Evolutionary conservation across 148 eudicot species (phyloP).

Genomic region (Gaultheria prostrata): DNA sequence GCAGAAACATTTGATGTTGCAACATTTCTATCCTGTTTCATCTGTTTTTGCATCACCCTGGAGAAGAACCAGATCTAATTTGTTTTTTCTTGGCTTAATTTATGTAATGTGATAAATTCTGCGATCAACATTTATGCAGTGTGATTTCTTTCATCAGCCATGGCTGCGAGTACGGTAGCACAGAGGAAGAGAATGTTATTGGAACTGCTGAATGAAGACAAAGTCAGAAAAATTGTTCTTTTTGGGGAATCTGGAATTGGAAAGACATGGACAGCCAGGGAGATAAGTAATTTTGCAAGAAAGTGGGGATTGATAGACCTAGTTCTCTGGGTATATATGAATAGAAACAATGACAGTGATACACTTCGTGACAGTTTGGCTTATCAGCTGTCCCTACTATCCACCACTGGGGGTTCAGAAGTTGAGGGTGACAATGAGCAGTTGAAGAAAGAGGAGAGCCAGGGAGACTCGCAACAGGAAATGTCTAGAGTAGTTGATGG

Average conservation of each 20-base stretch:
- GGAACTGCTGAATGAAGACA: neutral
- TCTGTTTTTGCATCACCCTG: no score
- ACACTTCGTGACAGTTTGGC: neutral
- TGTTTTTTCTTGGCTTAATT: no score
- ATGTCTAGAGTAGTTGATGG: no score
- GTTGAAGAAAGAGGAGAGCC: neutral
- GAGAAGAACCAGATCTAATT: no score
- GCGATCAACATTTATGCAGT: no score
- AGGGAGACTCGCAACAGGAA: no score
- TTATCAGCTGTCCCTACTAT: no score
- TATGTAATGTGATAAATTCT: no score
- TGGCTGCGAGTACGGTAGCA: neutral
- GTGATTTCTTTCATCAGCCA: neutral
- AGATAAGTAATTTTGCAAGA: neutral
- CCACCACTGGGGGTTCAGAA: no score
- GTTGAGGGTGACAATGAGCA: no score
- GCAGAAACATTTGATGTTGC: no score
- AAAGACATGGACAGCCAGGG: slow-evolving; percentile 13
- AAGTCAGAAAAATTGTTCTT: neutral
- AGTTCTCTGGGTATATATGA: neutral
- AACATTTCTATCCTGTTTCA: no score
- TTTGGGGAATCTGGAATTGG: slow-evolving; percentile 14
- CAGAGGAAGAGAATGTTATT: neutral
- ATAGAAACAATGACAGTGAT: neutral
- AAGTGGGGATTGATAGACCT: neutral